Percentiles rank a stretch among this genome's conserved stretches.
Conservation (phyloP, 2,329 filamentous ascomycete genomes). For the Aspergillus cejpii region DNA sequence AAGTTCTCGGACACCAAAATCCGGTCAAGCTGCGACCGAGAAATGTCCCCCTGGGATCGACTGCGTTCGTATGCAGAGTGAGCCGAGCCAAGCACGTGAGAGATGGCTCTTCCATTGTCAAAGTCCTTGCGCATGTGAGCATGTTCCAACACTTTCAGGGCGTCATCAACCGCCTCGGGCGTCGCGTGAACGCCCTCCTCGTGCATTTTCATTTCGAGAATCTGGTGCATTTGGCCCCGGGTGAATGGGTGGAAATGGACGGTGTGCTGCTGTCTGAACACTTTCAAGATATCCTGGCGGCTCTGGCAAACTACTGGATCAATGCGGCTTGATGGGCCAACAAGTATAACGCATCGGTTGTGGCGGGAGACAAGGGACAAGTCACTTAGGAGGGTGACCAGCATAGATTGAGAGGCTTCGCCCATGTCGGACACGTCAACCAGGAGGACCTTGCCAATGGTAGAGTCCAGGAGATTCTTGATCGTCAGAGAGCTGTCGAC, state of each 20-base stretch:
- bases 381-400: constrained; percentile 7
- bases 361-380: constrained; percentile 4
- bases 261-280: constrained; percentile 5
- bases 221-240: constrained; percentile 12
- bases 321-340: constrained; percentile 9
- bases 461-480: constrained; percentile 4
- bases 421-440: constrained; percentile 14
- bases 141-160: constrained; percentile 13
- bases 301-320: constrained; percentile 11
- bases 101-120: constrained; percentile 15
- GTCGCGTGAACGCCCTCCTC: constrained; percentile 15
- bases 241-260: constrained; percentile 12
- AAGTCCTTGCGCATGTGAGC: constrained; percentile 18
- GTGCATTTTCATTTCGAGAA: constrained; percentile 12
- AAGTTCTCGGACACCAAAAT: constrained; percentile 14
- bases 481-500: constrained; percentile 4
- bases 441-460: constrained; percentile 12
- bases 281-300: neutral
- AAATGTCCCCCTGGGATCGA: neutral
- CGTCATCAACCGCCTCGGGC: constrained; percentile 13
- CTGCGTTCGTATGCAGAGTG: constrained; percentile 14
- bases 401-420: neutral
- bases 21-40: constrained; percentile 1
- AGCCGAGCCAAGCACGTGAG: constrained; percentile 15
- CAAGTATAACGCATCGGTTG: constrained; percentile 13